Percentiles rank a stretch among this genome's conserved stretches.
phyloP scores from a whole-genome alignment of 2,329 filamentous ascomycete species.

The Hortaea sp. region DNA sequence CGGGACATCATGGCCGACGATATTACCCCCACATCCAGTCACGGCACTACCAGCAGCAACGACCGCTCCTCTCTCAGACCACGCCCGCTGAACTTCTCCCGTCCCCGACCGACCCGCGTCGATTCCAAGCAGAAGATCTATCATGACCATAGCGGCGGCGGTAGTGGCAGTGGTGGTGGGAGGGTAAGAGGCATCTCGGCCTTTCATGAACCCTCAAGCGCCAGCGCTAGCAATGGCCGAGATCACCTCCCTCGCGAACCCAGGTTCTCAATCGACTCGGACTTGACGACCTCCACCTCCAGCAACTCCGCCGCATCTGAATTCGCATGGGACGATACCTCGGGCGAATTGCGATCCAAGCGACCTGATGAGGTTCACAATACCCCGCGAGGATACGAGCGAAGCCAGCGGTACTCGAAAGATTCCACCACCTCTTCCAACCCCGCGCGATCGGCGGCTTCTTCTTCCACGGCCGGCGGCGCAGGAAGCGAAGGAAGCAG shows the following conservation, averaged over 20 bases:
- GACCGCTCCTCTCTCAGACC: constrained; percentile 10
- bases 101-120: constrained; percentile 8
- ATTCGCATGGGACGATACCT: constrained; percentile 11
- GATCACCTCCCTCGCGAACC: constrained; percentile 6
- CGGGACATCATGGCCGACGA: neutral
- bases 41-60: constrained; percentile 1
- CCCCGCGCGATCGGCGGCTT: neutral
- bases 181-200: constrained; percentile 6
- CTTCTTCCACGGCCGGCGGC: neutral
- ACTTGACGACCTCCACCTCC: constrained; percentile 2
- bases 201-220: constrained; percentile 7
- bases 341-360: constrained; percentile 8
- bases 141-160: constrained; percentile 4
- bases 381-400: constrained; percentile 5
- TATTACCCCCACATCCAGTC: neutral
- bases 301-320: constrained; percentile 8
- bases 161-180: constrained; percentile 2
- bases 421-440: neutral
- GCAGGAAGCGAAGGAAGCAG: neutral
- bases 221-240: neutral
- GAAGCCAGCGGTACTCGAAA: constrained; percentile 5
- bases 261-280: constrained; percentile 9
- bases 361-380: neutral
- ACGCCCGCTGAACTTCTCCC: constrained; percentile 17
- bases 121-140: constrained; percentile 5